Evolutionary conservation across 75 land plant genomes (phyloP).

Genomic region (Picea sitchensis): DNA sequence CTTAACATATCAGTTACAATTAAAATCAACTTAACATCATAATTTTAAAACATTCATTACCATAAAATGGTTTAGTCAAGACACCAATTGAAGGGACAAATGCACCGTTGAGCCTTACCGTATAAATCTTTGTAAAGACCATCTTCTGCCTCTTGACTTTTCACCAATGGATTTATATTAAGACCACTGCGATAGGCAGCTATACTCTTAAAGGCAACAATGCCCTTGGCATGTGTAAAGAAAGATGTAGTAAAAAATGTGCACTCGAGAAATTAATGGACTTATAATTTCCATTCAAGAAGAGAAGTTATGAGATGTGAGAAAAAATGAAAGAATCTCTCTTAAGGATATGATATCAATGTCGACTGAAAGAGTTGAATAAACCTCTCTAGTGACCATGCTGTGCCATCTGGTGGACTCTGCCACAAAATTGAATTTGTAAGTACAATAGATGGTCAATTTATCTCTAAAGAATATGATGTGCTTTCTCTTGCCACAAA

Average conservation of each 20-base stretch:
- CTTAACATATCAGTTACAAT: too few species aligned
- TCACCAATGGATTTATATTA: conserved; percentile 67
- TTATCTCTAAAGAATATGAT: not conserved
- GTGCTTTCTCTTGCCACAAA: conserved; percentile 1
- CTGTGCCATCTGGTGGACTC: conserved; percentile 38
- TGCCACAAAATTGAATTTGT: conserved; percentile 22
- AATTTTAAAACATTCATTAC: not conserved
- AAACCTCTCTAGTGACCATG: conserved; percentile 74
- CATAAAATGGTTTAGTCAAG: not conserved
- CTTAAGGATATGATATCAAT: conserved; percentile 85
- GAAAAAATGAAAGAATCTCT: not conserved
- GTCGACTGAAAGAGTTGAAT: conserved; percentile 40
- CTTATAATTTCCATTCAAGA: not conserved
- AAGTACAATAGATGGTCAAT: not conserved
- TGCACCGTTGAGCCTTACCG: conserved; percentile 19
- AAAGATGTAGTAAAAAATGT: conserved; percentile 30
- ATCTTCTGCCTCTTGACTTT: conserved; percentile 57
- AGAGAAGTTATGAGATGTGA: not conserved
- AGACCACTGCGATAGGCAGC: conserved; percentile 97
- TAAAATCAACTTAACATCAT: not conserved
- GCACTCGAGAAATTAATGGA: not conserved
- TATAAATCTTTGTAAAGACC: conserved; percentile 59
- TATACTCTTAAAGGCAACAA: conserved; percentile 85
- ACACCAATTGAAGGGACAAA: not conserved
- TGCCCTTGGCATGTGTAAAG: conserved; percentile 46